phyloP scores from a whole-genome alignment of 495 filamentous ascomycete species.

The Penicillium desertorum region DNA sequence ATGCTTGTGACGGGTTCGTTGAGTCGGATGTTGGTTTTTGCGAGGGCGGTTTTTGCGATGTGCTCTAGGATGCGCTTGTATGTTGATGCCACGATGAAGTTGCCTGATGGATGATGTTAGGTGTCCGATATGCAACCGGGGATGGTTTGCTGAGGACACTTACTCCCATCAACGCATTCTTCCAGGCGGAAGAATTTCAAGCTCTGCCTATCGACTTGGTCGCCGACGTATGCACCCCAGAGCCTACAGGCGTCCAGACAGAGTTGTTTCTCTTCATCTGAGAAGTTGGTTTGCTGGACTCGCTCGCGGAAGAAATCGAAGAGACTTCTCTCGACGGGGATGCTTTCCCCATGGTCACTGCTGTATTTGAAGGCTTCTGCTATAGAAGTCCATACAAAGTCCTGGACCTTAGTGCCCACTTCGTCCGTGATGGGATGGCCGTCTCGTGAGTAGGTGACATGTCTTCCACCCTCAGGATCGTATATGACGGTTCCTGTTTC shows the following conservation, averaged over 20 bases:
- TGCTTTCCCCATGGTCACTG: slow-evolving; percentile 61
- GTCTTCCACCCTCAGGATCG: slow-evolving; percentile 50
- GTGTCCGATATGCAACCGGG: neutral
- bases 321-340: slow-evolving; percentile 66
- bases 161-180: slow-evolving; percentile 87
- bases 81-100: slow-evolving; percentile 83
- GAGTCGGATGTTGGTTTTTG: slow-evolving; percentile 61
- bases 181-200: slow-evolving; percentile 94
- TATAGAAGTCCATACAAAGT: slow-evolving; percentile 77
- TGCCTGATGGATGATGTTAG: slow-evolving; percentile 49
- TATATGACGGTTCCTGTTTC: slow-evolving; percentile 61
- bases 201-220: slow-evolving; percentile 72
- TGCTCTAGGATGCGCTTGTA: slow-evolving; percentile 72
- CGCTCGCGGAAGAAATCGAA: slow-evolving; percentile 73
- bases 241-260: slow-evolving; percentile 63
- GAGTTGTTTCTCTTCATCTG: slow-evolving; percentile 51
- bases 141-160: slow-evolving; percentile 23
- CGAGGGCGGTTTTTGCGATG: slow-evolving; percentile 62
- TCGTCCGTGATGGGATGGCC: slow-evolving; percentile 57
- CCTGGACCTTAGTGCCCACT: slow-evolving; percentile 53
- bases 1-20: slow-evolving; percentile 56
- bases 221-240: slow-evolving; percentile 91
- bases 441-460: slow-evolving; percentile 60
- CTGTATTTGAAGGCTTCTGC: slow-evolving; percentile 77
- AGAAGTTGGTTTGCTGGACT: slow-evolving; percentile 55